phyloP scores from a whole-genome alignment of 2,329 filamentous ascomycete genomes.

The Zarea fungicola region DNA sequence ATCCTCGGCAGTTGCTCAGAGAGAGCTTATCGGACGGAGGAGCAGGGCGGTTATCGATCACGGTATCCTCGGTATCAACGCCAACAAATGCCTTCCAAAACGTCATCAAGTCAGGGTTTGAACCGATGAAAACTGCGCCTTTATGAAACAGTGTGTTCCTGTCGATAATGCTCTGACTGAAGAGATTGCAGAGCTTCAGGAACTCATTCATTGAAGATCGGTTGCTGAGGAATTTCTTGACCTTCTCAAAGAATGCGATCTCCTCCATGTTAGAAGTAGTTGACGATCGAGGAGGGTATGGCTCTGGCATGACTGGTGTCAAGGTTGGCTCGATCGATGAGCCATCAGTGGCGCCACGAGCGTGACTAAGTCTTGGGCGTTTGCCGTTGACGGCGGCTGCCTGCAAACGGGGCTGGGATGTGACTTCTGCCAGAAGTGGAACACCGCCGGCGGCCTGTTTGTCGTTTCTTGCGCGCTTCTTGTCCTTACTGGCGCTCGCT shows the following conservation, averaged over 20 bases:
- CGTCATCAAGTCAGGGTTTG: conserved; percentile 79
- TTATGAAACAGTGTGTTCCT: conserved; percentile 77
- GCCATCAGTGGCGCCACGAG: conserved; percentile 53
- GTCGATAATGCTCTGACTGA: conserved; percentile 88
- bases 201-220: conserved; percentile 93
- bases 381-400: conserved; percentile 42
- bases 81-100: conserved; percentile 84
- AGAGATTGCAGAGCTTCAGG: conserved; percentile 93
- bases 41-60: conserved; percentile 72
- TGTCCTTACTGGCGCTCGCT: conserved; percentile 79
- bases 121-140: conserved; percentile 78
- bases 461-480: conserved; percentile 70
- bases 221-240: conserved; percentile 94
- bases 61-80: conserved; percentile 69
- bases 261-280: conserved; percentile 77
- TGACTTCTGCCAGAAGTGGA: conserved; percentile 38
- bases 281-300: conserved; percentile 70
- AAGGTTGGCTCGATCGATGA: conserved; percentile 76
- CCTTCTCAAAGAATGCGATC: conserved; percentile 88
- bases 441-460: conserved; percentile 47
- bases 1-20: conserved; percentile 89
- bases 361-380: conserved; percentile 70
- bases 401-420: conserved; percentile 31
- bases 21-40: conserved; percentile 79
- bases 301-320: conserved; percentile 81